A percentile compares a stretch with the other conserved stretches of the same genome.
Evolutionary conservation across 768 basidiomycete genomes (phyloP).

Genomic region (Termitomyces sp.): DNA sequence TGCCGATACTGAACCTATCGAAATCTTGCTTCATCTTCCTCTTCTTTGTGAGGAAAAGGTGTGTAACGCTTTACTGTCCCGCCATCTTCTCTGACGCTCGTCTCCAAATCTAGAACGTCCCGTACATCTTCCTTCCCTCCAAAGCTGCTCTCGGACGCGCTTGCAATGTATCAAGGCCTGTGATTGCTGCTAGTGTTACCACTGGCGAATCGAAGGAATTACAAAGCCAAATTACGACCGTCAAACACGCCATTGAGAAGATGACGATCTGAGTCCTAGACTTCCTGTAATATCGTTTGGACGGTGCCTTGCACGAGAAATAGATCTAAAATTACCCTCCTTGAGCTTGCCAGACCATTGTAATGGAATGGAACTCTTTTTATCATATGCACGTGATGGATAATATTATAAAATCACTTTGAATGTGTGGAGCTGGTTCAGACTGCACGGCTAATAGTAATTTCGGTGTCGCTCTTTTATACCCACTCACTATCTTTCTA

Average conservation of each 20-base stretch:
- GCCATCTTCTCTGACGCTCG: not conserved
- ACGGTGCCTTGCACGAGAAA: not conserved
- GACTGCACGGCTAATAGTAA: not conserved
- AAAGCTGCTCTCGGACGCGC: slow-evolving; percentile 96
- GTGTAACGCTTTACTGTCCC: slow-evolving; percentile 11
- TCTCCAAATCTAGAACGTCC: slow-evolving; percentile 70
- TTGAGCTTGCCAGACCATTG: no score
- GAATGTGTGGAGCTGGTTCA: not conserved
- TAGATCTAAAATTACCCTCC: not conserved
- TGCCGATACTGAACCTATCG: slow-evolving; percentile 94
- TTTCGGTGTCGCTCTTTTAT: slow-evolving; percentile 1
- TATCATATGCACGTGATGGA: not conserved
- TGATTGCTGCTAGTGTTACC: slow-evolving; percentile 95
- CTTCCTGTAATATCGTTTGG: not conserved
- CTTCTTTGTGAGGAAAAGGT: slow-evolving; percentile 99
- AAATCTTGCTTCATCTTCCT: slow-evolving; percentile 96
- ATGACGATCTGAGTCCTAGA: slow-evolving; percentile 38
- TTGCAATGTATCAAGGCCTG: slow-evolving; percentile 92
- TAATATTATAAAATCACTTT: not conserved
- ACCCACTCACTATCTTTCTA: not conserved
- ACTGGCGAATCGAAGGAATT: slow-evolving; percentile 94
- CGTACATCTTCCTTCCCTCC: slow-evolving; percentile 92
- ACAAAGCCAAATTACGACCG: slow-evolving; percentile 79
- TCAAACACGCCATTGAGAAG: slow-evolving; percentile 84
- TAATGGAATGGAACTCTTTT: no score